These are phyloP conservation scores for Lentinula lateritia DNA, from an alignment of 768 basidiomycete species.

Conservation along the genomic window DNA sequence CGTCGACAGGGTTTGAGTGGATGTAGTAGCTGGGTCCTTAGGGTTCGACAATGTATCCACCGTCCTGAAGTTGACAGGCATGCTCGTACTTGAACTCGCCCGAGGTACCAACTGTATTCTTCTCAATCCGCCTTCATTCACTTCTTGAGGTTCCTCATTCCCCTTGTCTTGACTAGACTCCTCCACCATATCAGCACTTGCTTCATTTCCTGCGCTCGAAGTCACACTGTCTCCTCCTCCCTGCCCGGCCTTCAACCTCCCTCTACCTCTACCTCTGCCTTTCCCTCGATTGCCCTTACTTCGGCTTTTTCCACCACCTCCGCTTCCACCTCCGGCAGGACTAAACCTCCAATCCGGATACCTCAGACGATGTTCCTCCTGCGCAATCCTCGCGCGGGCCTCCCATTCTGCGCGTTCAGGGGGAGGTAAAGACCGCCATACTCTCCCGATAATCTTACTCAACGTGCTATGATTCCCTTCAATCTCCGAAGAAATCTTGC, in stretches of 20 bases:
- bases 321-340: slow-evolving; percentile 32
- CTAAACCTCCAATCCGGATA: slow-evolving; percentile 85
- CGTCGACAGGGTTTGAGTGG: too few species aligned
- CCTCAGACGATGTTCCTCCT: slow-evolving; percentile 64
- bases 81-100: not conserved
- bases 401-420: slow-evolving; percentile 74
- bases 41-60: too few species aligned
- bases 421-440: slow-evolving; percentile 66
- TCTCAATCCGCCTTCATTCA: too few species aligned
- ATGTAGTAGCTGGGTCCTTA: too few species aligned
- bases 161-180: too few species aligned
- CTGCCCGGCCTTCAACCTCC: not conserved
- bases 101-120: too few species aligned
- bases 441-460: slow-evolving; percentile 30
- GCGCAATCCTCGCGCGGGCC: slow-evolving; percentile 63
- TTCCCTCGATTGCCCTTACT: not conserved
- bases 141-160: too few species aligned
- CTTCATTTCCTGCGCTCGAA: not conserved
- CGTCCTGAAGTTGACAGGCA: too few species aligned
- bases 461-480: slow-evolving; percentile 7
- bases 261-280: slow-evolving; percentile 3
- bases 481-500: slow-evolving; percentile 17
- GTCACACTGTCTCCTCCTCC: not conserved
- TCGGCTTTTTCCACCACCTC: not conserved
- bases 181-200: too few species aligned